Evolutionary conservation across 2,329 filamentous ascomycete species (phyloP), one percentile per base, ranked within the genome.

Genomic region (Tolypocladium sp.): DNA sequence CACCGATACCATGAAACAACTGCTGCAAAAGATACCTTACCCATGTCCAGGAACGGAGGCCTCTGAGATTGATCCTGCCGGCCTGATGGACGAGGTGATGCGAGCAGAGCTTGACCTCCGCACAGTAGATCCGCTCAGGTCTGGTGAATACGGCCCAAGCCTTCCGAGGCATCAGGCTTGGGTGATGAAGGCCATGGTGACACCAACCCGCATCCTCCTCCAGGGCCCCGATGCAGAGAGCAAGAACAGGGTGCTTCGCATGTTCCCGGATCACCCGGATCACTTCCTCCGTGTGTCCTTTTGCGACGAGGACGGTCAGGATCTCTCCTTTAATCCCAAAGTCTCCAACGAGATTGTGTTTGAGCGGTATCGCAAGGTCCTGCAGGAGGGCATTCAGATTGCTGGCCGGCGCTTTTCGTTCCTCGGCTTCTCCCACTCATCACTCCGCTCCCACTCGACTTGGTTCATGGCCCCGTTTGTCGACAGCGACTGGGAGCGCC

Each of bases 361-460:
- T 61, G 64, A 69, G 0, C 82, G 86, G 0, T 92, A 92, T 70
- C 81, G 82, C 57, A 62, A 68, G 0, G 73, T 91, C 0, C 76
- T 94, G 10, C 69, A 74, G 2, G 66, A 77, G 0, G 86, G 85
- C 0, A 82, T 95, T 35, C 67, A 73, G 1, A 82, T 93, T 57
- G 88, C 82, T 3, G 88, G 85, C 0, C 77, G 85, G 15, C 67
- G 71, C 1, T 91, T 85, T 66, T 71, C 73, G 0, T 93, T 92
- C 66, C 76, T 93, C 0, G 90, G 90, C 0, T 93, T 92, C 70
- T 92, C 89, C 0, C 87, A 92, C 69, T 93, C 89, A 0, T 92
- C 89, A 0, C 77, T 93, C 4, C 80, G 90, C 15, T 79, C 84
- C 0, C 88, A 91, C 60, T 85, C 86, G 0, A 85, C 82, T 41